Base-by-base conservation (phyloP, 2,329 filamentous ascomycete genomes). In the Xylaria sp. region DNA sequence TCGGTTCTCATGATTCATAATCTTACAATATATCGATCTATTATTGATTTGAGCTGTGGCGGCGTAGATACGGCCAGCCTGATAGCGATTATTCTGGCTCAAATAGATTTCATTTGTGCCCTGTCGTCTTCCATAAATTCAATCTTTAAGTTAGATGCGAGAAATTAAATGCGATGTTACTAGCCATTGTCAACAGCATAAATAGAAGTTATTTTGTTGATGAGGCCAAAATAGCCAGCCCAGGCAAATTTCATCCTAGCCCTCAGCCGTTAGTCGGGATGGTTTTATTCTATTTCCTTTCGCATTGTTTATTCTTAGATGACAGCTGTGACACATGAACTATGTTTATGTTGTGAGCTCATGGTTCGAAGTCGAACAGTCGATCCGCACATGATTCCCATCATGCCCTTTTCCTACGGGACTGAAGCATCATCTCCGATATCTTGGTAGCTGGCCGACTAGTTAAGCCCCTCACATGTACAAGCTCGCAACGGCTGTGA, bases 401-500 rank as follows among this genome's bases (percentile, higher is more conserved):
- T 28, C 45, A 48, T 50, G 6, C 13, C 13, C 46, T 50, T 7
- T 30, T 50, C 46, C 23, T 18, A 50, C 23, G 2, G 13, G 2
- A 32, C 50, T 32, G 28, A 36, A 15, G 6, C 5, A 13, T 53
- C 18, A 7, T 23, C 20, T 53, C 10, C 25, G 46, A 50, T 30
- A 3, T 50, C 5, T 10, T 52, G 15, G n/a, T 3, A 12, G 10
- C 9, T n/a, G n/a, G n/a, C n/a, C n/a, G 10, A 3, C 4, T 9
- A 39, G 34, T 4, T 4, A 41, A 45, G 39, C 15, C 34, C 39
- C 43, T 67, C 30, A 97, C 91, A 97, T 94, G 77, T 97, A 97
- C 76, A 97, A 81, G 78, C 91, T 93, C 15, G 94, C 93, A 45
- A 94, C 93, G 20, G 94, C 94, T 25, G 93, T 97, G 62, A 97